phyloP scores from a whole-genome alignment of 2,329 filamentous ascomycete species.

The Diaporthe humulicola region DNA sequence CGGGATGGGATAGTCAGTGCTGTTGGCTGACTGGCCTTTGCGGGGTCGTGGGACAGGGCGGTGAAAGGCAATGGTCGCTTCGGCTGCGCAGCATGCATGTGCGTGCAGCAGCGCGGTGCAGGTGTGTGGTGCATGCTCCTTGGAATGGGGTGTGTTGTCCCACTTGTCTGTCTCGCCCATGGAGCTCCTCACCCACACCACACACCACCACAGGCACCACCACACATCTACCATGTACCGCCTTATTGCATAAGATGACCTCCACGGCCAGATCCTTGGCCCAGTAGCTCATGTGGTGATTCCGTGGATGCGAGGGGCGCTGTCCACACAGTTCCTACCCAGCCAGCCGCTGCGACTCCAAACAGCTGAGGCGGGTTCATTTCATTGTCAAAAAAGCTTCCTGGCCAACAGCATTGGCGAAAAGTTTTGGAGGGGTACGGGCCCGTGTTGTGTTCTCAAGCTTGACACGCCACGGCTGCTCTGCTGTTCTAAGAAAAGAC shows the following conservation, averaged over 20 bases:
- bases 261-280: not conserved
- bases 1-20: constrained; percentile 6
- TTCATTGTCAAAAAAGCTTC: not conserved
- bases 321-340: not conserved
- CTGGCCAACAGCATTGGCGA: constrained; percentile 2
- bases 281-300: not conserved
- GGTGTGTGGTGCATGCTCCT: constrained; percentile 26
- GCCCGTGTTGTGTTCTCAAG: not conserved
- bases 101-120: constrained; percentile 33
- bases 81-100: constrained; percentile 30
- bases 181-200: not conserved
- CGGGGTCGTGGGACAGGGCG: constrained; percentile 30
- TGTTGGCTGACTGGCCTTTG: constrained; percentile 7
- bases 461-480: constrained; percentile 19
- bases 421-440: not conserved
- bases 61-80: constrained; percentile 34
- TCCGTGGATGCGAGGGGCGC: not conserved
- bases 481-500: constrained; percentile 30
- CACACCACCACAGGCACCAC: too few relatives aligned
- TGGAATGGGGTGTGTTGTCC: constrained; percentile 11
- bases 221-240: not conserved
- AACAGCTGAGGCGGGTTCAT: not conserved
- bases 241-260: constrained; percentile 25
- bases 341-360: constrained; percentile 11
- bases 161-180: constrained; percentile 17